Percentiles rank a stretch among this genome's conserved stretches.
These are phyloP conservation scores for Penicillium italicum DNA, from an alignment of 2,329 filamentous ascomycete species.

Conservation along the genomic window DNA sequence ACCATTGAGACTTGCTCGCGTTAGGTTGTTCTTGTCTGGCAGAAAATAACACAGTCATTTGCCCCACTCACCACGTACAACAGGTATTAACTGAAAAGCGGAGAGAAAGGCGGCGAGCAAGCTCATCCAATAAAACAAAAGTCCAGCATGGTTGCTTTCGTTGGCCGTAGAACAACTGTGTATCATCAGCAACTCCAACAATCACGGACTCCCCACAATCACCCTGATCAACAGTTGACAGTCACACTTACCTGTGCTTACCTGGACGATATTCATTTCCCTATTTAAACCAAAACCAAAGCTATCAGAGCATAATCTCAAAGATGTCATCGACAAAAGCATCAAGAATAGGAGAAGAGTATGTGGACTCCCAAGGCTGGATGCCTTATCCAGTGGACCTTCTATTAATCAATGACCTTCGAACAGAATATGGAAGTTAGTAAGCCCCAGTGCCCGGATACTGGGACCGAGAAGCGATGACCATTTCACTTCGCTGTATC, in stretches of 20 bases:
- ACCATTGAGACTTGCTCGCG: not conserved
- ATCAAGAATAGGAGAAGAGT: conserved; percentile 71
- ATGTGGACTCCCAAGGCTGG: conserved; percentile 37
- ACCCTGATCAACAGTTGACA: conserved; percentile 3
- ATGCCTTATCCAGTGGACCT: not conserved
- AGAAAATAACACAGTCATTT: not conserved
- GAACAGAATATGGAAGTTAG: conserved; percentile 87
- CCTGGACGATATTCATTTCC: not conserved
- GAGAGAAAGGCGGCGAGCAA: not conserved
- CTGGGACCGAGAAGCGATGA: not conserved
- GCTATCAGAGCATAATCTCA: not conserved
- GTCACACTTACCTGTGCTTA: conserved; percentile 8
- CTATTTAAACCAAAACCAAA: not conserved
- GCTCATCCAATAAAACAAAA: not conserved
- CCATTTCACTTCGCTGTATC: not conserved
- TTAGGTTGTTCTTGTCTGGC: not conserved
- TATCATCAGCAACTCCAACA: conserved; percentile 16
- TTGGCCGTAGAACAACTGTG: not conserved
- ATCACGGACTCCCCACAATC: conserved; percentile 24
- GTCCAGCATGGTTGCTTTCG: not conserved
- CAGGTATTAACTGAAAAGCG: not conserved
- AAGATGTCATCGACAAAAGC: conserved; percentile 60
- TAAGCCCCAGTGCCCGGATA: conserved; percentile 23
- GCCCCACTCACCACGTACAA: not conserved
- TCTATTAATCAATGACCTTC: conserved; percentile 33